A percentile compares a stretch with the other conserved stretches of the same genome.
These are phyloP conservation scores for Mucor piriformis DNA, from an alignment of 371 early-diverging fungal genomes.

Conservation along the genomic window DNA sequence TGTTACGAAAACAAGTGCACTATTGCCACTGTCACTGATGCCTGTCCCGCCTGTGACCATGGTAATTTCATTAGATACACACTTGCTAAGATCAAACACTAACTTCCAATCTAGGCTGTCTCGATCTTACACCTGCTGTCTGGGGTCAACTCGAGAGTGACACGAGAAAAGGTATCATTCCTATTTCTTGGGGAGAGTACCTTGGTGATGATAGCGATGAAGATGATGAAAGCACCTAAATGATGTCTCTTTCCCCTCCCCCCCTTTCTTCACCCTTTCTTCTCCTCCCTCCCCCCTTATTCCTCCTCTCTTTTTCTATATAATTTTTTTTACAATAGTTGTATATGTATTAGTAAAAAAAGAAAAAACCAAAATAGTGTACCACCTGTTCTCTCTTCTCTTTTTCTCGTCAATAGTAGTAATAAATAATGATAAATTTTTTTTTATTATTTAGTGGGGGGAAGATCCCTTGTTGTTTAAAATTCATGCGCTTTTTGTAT, in stretches of 20 bases:
- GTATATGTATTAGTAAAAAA: conserved; percentile 15
- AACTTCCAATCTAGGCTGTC: conserved; percentile 13
- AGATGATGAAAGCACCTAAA: conserved; percentile 5
- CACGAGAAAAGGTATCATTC: conserved; percentile 51
- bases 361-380: neutral
- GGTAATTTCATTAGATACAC: conserved; percentile 13
- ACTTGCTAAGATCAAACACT: neutral
- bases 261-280: neutral
- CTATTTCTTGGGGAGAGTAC: conserved; percentile 55
- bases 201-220: conserved; percentile 15
- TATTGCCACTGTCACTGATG: conserved; percentile 37
- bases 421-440: neutral
- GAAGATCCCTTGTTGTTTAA: no score
- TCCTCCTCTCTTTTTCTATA: conserved; percentile 5
- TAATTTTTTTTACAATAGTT: conserved; percentile 3
- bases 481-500: no score
- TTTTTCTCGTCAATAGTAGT: neutral
- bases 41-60: conserved; percentile 37
- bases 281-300: neutral
- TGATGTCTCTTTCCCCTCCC: neutral
- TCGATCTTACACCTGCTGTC: conserved; percentile 65
- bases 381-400: neutral
- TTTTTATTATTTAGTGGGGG: neutral
- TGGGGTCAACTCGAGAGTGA: conserved; percentile 55
- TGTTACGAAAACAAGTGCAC: conserved; percentile 23